phyloP scores from a whole-genome alignment of 108 stramenopile species.

The Fragilariopsis cylindrus region DNA sequence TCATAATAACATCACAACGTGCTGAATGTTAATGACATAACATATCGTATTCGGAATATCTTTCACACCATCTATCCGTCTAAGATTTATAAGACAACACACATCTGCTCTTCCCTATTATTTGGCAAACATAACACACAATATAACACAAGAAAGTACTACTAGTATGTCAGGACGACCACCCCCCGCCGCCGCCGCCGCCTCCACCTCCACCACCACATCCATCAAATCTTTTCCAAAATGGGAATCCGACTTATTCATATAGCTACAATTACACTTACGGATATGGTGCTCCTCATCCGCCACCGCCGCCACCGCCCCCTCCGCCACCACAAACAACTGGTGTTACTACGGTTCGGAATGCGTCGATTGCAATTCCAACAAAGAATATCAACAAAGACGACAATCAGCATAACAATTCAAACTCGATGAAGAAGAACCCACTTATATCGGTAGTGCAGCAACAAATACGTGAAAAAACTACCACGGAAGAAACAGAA shows the following conservation, averaged over 20 bases:
- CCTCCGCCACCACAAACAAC: background rate
- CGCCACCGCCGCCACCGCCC: background rate
- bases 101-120: no score
- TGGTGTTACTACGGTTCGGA: background rate
- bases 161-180: no score
- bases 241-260: background rate
- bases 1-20: no score
- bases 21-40: no score
- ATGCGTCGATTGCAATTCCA: background rate
- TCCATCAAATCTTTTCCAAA: background rate
- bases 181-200: background rate
- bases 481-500: background rate
- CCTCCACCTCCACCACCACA: conserved; percentile 34
- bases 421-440: background rate
- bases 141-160: no score
- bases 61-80: no score
- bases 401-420: conserved; percentile 10
- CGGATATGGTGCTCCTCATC: background rate
- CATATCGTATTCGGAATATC: no score
- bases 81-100: no score
- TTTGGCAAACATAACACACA: no score
- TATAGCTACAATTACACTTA: conserved; percentile 2
- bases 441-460: background rate
- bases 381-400: background rate
- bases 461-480: background rate